These are phyloP conservation scores for Trametes hirsuta DNA, from an alignment of 1,284 basidiomycete species.

Conservation along the genomic window DNA sequence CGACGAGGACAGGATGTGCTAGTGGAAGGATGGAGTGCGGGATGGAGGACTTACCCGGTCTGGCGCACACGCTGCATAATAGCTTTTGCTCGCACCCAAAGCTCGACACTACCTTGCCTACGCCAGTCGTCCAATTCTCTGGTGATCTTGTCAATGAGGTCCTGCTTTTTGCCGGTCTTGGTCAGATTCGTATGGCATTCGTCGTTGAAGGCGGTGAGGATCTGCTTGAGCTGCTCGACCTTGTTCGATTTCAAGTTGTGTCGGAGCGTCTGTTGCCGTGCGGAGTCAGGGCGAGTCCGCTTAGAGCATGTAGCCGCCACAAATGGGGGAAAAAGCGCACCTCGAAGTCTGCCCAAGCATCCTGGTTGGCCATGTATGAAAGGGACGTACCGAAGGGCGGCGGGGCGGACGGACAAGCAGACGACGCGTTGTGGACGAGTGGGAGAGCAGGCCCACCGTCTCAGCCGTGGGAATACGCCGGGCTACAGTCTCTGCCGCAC, in stretches of 20 bases:
- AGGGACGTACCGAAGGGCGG: slow-evolving; percentile 18
- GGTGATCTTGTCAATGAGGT: slow-evolving; percentile 75
- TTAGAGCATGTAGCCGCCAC: slow-evolving; percentile 1
- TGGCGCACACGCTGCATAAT: slow-evolving; percentile 64
- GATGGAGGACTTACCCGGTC: slow-evolving; percentile 56
- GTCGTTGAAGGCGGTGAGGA: slow-evolving; percentile 73
- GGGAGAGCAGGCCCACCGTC: slow-evolving; percentile 20
- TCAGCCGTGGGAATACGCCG: slow-evolving; percentile 19
- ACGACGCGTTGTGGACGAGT: slow-evolving; percentile 14
- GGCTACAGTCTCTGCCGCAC: slow-evolving; percentile 11
- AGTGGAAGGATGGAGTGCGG: background rate
- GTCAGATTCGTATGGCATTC: slow-evolving; percentile 68
- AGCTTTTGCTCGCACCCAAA: slow-evolving; percentile 66
- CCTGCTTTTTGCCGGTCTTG: slow-evolving; percentile 84
- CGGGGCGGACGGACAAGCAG: slow-evolving; percentile 9
- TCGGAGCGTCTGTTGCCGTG: slow-evolving; percentile 44
- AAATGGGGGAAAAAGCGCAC: slow-evolving; percentile 39
- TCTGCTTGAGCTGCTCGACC: slow-evolving; percentile 80
- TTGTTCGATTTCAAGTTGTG: slow-evolving; percentile 58
- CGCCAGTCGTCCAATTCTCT: slow-evolving; percentile 62
- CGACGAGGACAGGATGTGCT: too few species aligned
- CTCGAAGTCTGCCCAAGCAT: slow-evolving; percentile 65
- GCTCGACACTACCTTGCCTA: slow-evolving; percentile 53
- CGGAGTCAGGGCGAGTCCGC: slow-evolving; percentile 16
- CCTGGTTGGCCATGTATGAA: slow-evolving; percentile 46